Evolutionary conservation across 805 yeast species (phyloP), one percentile per base, ranked within the genome.

Genomic region (Ogataea siamensis): DNA sequence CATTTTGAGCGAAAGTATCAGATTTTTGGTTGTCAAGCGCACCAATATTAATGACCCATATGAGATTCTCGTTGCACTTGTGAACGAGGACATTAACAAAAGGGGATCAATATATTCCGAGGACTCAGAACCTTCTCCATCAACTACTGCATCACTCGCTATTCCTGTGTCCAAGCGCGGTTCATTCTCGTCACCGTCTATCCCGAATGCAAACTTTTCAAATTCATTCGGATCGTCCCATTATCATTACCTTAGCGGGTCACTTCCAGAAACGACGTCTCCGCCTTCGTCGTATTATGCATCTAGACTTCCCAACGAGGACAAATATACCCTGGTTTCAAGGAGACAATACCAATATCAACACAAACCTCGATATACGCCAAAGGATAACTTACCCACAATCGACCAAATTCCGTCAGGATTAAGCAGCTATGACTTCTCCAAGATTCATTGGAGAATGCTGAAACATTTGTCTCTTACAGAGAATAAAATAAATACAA

Each of bases 11-110:
- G 80, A 75, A 35, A 73, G 65, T 41, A 60, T 80, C 25, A 64
- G 80, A 38, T 74, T 77, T 28, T 61, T 80, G 38, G 76, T 76
- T 2, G 62, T 80, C 18, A 68, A 76, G 41, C 73, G 73, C 46
- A 60, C 74, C 2, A 73, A 71, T 43, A 56, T 79, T 8, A 62
- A 63, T 27, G 78, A 73, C 49, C 71, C 80, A 6, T 66, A 66
- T 6, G 84, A 80, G 44, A 54, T 80, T 3, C 54, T 77, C 22
- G 66, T 70, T 28, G 66, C 71, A 32, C 61, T 80, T 36, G 80
- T 78, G 2, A 63, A 70, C 25, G 82, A 77, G 25, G 83, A 78
- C 47, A 46, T 49, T 13, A 46, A 50, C 32, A 55, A 60, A 28
- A 51, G 70, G 23, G 60, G 60, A 4, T 46, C 55, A 3, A 40